Conservation (phyloP, 1,284 basidiomycete species). For the Lentinula novae-zelandiae region DNA sequence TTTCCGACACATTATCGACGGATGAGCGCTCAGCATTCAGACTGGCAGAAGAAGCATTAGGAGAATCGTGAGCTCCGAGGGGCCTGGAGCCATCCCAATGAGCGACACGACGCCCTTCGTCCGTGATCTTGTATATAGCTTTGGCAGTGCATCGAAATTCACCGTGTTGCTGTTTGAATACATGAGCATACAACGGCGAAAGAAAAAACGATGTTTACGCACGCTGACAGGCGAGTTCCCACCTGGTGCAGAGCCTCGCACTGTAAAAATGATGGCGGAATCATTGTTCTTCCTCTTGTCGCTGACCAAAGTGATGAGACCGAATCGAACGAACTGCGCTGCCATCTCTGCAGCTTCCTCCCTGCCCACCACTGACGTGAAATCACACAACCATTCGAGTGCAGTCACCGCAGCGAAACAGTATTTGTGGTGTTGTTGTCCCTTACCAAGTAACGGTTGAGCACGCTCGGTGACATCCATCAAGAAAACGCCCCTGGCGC, state of each 20-base stretch:
- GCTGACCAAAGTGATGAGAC: slow-evolving; percentile 83
- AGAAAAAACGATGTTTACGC: slow-evolving; percentile 28
- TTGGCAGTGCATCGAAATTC: slow-evolving; percentile 96
- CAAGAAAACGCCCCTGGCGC: slow-evolving; percentile 73
- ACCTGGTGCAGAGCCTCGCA: slow-evolving; percentile 74
- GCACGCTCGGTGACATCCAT: slow-evolving; percentile 65
- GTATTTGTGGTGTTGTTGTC: slow-evolving; percentile 56
- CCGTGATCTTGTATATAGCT: slow-evolving; percentile 91
- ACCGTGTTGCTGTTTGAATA: slow-evolving; percentile 65
- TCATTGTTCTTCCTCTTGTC: slow-evolving; percentile 88
- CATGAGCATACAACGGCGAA: slow-evolving; percentile 16
- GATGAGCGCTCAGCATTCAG: slow-evolving; percentile 47
- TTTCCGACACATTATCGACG: slow-evolving; percentile 34
- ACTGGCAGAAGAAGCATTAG: slow-evolving; percentile 62
- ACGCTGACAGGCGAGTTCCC: slow-evolving; percentile 73
- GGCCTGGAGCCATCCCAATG: slow-evolving; percentile 65
- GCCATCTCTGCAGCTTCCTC: slow-evolving; percentile 98
- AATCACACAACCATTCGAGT: slow-evolving; percentile 97
- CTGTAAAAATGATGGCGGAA: slow-evolving; percentile 85
- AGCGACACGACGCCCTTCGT: slow-evolving; percentile 82
- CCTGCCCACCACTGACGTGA: slow-evolving; percentile 91
- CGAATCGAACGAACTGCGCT: slow-evolving; percentile 96
- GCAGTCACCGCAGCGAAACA: slow-evolving; percentile 87
- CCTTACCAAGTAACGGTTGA: slow-evolving; percentile 47
- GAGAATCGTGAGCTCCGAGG: slow-evolving; percentile 44